Conservation (phyloP, 176 grass and related monocot genomes). For the Ananas comosus region DNA sequence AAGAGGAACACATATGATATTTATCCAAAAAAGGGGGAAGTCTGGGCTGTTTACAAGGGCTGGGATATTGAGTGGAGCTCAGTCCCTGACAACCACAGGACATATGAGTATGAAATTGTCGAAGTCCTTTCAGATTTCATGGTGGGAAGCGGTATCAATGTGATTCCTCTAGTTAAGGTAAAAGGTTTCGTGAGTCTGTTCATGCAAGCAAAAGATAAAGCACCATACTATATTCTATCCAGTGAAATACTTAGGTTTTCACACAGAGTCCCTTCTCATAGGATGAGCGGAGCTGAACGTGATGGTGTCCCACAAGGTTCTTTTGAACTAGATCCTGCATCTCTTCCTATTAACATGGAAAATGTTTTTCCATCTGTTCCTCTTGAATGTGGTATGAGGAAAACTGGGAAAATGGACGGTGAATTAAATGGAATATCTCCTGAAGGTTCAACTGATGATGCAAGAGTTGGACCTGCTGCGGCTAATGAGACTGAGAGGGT, state of each 20-base stretch:
- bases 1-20: slow-evolving; percentile 46
- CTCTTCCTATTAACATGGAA: slow-evolving; percentile 50
- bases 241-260: slow-evolving; percentile 76
- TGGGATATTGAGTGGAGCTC: slow-evolving; percentile 50
- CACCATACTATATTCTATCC: slow-evolving; percentile 45
- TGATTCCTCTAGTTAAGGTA: slow-evolving; percentile 37
- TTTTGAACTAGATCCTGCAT: slow-evolving; percentile 81
- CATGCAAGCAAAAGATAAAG: slow-evolving; percentile 37
- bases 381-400: slow-evolving; percentile 24
- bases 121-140: slow-evolving; percentile 57
- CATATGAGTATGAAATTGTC: slow-evolving; percentile 40
- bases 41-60: slow-evolving; percentile 62
- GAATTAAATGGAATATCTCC: slow-evolving; percentile 19
- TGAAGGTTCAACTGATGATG: neutral
- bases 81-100: slow-evolving; percentile 37
- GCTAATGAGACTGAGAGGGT: neutral
- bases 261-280: slow-evolving; percentile 47
- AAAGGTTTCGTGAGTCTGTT: slow-evolving; percentile 41
- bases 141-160: slow-evolving; percentile 34
- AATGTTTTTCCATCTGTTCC: slow-evolving; percentile 47
- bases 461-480: neutral
- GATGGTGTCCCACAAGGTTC: slow-evolving; percentile 46
- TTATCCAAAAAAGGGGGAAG: slow-evolving; percentile 50
- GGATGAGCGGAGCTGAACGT: slow-evolving; percentile 43
- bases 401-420: slow-evolving; percentile 11